Evolutionary conservation across 345 rosid species (phyloP).

Genomic region (Kandelia obovata): DNA sequence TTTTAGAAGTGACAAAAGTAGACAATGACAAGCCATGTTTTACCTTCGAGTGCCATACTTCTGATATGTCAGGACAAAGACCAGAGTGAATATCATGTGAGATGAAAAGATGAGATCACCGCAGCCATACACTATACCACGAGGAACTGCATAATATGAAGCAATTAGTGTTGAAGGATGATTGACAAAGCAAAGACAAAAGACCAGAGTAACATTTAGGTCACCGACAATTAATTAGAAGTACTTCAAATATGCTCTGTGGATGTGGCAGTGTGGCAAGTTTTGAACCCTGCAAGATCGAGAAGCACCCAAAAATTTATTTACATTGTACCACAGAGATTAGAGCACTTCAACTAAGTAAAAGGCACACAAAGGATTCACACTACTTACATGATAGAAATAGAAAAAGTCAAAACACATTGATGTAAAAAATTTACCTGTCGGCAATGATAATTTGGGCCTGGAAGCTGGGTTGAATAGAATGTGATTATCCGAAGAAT

Average conservation of each 20-base stretch:
- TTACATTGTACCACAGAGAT: too few species aligned
- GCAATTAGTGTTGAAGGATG: slow-evolving; percentile 19
- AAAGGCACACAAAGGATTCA: slow-evolving; percentile 2
- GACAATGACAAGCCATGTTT: neutral
- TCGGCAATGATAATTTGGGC: slow-evolving; percentile 95
- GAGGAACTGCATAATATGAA: slow-evolving; percentile 68
- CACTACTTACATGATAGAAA: neutral
- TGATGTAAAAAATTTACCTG: slow-evolving; percentile 45
- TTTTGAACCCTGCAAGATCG: slow-evolving; percentile 65
- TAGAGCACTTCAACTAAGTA: neutral
- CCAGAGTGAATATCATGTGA: slow-evolving; percentile 94
- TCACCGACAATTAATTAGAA: slow-evolving; percentile 68
- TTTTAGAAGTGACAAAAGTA: neutral
- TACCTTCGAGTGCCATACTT: slow-evolving; percentile 94
- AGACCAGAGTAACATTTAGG: slow-evolving; percentile 4
- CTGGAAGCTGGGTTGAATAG: slow-evolving; percentile 97
- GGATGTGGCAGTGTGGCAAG: slow-evolving; percentile 86
- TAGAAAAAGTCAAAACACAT: neutral
- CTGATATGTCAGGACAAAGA: slow-evolving; percentile 90
- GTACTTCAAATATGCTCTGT: slow-evolving; percentile 55
- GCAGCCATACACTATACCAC: slow-evolving; percentile 84
- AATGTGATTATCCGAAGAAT: slow-evolving; percentile 81
- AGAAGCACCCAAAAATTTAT: slow-evolving; percentile 4
- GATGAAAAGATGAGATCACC: slow-evolving; percentile 99
- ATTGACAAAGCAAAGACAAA: slow-evolving; percentile 15